These are phyloP conservation scores for Graphilbum sp. DNA, from an alignment of 2,329 filamentous ascomycete species.

Conservation along the genomic window DNA sequence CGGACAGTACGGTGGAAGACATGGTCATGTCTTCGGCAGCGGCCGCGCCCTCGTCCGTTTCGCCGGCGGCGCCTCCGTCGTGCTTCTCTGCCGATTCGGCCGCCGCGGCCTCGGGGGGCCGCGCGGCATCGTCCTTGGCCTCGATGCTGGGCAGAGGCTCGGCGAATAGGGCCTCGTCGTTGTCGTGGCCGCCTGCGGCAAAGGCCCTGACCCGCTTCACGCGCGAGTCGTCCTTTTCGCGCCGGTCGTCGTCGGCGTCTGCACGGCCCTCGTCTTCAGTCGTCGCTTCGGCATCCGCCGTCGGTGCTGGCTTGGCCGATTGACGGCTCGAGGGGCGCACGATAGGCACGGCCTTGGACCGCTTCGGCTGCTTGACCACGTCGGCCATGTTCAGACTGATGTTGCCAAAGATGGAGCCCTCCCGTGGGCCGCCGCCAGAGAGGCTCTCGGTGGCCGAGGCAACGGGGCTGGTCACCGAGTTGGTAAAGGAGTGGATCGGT, in stretches of 20 bases:
- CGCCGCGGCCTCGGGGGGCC: not conserved
- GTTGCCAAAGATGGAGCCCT: constrained; percentile 49
- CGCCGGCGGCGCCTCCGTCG: not conserved
- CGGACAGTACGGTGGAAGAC: constrained; percentile 35
- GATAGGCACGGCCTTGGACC: constrained; percentile 74
- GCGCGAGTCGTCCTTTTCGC: constrained; percentile 40
- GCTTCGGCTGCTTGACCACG: constrained; percentile 48
- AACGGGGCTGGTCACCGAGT: constrained; percentile 28
- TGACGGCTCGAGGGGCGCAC: constrained; percentile 42
- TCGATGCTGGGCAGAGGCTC: constrained; percentile 21
- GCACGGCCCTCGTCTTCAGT: constrained; percentile 13
- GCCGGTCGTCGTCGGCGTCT: constrained; percentile 28
- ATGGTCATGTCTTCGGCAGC: constrained; percentile 32
- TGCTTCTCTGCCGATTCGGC: not conserved
- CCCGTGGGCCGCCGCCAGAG: constrained; percentile 15
- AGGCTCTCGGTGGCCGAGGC: constrained; percentile 27
- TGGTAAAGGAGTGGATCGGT: constrained; percentile 33
- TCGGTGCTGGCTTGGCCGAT: constrained; percentile 8
- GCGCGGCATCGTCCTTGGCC: not conserved
- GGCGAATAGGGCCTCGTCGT: constrained; percentile 63
- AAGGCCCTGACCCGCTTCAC: constrained; percentile 63
- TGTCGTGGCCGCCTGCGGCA: constrained; percentile 45
- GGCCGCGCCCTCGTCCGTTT: constrained; percentile 12
- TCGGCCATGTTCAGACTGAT: constrained; percentile 48
- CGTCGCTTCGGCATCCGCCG: not conserved